Evolutionary conservation across 495 filamentous ascomycete genomes (phyloP).

Genomic region (Sordaria brevicollis): DNA sequence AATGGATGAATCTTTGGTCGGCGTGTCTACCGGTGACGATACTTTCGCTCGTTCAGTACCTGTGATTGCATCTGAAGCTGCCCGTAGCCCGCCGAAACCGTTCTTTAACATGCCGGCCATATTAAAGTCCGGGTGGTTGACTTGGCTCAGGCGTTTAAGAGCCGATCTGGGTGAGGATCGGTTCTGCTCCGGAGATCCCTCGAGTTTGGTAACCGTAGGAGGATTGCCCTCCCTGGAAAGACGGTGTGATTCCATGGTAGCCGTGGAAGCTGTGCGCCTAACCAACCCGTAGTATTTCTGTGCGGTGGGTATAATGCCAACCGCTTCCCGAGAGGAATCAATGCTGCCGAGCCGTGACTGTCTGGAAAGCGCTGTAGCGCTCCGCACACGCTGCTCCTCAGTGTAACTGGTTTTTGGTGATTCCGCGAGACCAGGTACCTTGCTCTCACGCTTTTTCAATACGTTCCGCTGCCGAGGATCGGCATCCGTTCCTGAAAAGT

Average conservation of each 20-base stretch:
- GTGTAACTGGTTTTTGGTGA: conserved; percentile 55
- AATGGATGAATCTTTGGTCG: conserved; percentile 54
- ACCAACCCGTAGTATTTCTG: conserved; percentile 55
- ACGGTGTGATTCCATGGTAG: conserved; percentile 36
- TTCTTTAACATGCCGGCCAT: conserved; percentile 28
- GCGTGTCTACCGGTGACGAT: conserved; percentile 43
- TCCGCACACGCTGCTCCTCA: conserved; percentile 56
- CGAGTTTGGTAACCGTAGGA: conserved; percentile 59
- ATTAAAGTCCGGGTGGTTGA: conserved; percentile 41
- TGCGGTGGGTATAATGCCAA: conserved; percentile 31
- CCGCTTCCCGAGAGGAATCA: conserved; percentile 40
- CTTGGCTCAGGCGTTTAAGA: conserved; percentile 39
- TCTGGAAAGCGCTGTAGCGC: conserved; percentile 49
- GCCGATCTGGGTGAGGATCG: conserved; percentile 34
- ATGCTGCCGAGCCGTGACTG: conserved; percentile 73
- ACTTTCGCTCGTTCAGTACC: conserved; percentile 48
- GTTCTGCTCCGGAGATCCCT: conserved; percentile 47
- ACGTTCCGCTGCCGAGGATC: conserved; percentile 68
- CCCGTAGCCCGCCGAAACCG: conserved; percentile 53
- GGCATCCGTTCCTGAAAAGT: conserved; percentile 83
- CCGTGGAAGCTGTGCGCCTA: conserved; percentile 40
- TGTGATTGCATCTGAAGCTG: conserved; percentile 71
- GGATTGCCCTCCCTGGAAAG: conserved; percentile 39
- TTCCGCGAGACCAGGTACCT: conserved; percentile 43
- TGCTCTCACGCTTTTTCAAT: conserved; percentile 65